Evolutionary conservation across 306 rosid species (phyloP).

Genomic region (Cicer judaicum): DNA sequence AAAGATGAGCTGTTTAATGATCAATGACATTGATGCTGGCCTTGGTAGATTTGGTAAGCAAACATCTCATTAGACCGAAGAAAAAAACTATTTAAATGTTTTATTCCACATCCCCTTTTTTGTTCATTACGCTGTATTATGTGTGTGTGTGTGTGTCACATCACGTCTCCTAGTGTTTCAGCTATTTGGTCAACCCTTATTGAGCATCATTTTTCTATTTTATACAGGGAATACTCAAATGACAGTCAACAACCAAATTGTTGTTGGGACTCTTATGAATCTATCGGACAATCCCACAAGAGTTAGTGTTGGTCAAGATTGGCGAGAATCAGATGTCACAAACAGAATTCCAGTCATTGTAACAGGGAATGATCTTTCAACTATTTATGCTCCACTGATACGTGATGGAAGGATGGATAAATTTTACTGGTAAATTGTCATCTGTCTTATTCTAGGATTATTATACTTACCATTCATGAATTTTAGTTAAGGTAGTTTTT

Average conservation of each 20-base stretch:
- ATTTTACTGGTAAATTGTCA: conserved; percentile 77
- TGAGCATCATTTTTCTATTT: conserved; percentile 41
- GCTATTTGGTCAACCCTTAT: conserved; percentile 21
- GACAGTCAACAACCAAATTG: conserved; percentile 99
- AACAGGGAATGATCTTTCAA: conserved; percentile 96
- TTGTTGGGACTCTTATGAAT: conserved; percentile 95
- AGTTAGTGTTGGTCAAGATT: conserved; percentile 91
- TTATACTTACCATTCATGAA: conserved; percentile 25
- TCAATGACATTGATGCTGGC: conserved; percentile 97
- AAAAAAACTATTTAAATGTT: conserved; percentile 33
- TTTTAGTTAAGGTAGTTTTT: conserved; percentile 12
- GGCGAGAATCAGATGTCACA: conserved; percentile 81
- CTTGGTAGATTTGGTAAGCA: conserved; percentile 94
- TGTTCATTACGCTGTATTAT: neutral
- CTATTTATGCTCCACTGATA: conserved; percentile 91
- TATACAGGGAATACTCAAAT: conserved; percentile 81
- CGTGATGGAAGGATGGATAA: conserved; percentile 99
- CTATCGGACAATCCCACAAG: conserved; percentile 90
- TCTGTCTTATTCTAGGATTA: conserved; percentile 28
- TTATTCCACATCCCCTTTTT: conserved; percentile 25
- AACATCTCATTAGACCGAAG: conserved; percentile 25
- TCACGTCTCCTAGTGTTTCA: conserved; percentile 27
- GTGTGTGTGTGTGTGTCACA: neutral
- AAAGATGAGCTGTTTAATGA: conserved; percentile 96
- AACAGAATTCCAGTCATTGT: conserved; percentile 89